phyloP scores from a whole-genome alignment of 2,329 filamentous ascomycete genomes.

The Diaporthe humulicola region DNA sequence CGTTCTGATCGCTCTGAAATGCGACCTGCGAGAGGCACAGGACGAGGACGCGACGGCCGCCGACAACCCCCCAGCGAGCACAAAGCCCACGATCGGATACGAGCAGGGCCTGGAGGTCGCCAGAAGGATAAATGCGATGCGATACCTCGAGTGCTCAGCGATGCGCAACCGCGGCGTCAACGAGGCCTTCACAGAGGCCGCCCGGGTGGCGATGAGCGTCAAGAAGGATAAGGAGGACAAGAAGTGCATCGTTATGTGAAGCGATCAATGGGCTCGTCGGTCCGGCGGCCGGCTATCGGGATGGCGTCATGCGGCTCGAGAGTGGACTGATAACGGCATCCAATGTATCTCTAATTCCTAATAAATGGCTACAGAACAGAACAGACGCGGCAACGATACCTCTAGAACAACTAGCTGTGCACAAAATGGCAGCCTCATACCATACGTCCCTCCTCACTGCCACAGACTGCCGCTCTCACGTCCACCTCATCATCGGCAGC shows the following conservation, averaged over 20 bases:
- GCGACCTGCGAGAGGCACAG: conserved; percentile 86
- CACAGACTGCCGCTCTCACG: conserved; percentile 75
- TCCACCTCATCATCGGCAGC: conserved; percentile 89
- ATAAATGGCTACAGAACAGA: conserved; percentile 36
- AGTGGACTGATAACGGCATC: conserved; percentile 32
- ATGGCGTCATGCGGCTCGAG: conserved; percentile 41
- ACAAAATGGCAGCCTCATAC: conserved; percentile 43
- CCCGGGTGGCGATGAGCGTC: conserved; percentile 87
- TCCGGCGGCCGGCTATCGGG: conserved; percentile 40
- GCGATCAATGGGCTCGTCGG: conserved; percentile 24
- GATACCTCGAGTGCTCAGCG: conserved; percentile 98
- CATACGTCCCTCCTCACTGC: conserved; percentile 76
- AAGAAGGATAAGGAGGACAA: conserved; percentile 74
- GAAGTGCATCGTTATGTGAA: conserved; percentile 73
- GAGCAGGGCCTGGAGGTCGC: conserved; percentile 93
- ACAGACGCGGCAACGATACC: conserved; percentile 29
- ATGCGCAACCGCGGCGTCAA: conserved; percentile 99
- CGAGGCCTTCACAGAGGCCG: conserved; percentile 98
- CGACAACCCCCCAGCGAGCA: conserved; percentile 54
- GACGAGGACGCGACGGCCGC: conserved; percentile 77
- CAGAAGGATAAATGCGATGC: conserved; percentile 88
- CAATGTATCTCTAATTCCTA: conserved; percentile 33
- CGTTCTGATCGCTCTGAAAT: conserved; percentile 95
- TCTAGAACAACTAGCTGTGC: conserved; percentile 27
- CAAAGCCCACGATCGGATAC: conserved; percentile 86